Evolutionary conservation across 2,329 filamentous ascomycete species (phyloP).

Genomic region (Claviceps fusiformis): DNA sequence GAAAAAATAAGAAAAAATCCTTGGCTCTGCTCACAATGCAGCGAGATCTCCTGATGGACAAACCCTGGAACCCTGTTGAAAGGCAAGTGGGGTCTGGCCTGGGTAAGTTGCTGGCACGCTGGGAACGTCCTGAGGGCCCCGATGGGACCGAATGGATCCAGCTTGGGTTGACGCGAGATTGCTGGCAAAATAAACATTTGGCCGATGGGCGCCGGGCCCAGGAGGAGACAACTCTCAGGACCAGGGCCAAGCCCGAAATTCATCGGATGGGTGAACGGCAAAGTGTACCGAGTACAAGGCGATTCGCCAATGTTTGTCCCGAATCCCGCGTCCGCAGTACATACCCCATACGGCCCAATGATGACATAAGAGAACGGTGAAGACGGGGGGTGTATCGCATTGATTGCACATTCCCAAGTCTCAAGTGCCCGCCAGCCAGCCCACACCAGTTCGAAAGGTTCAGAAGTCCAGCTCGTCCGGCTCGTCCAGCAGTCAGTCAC

Average conservation of each 20-base stretch:
- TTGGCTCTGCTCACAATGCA: not conserved
- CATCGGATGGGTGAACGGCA: not conserved
- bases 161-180: not conserved
- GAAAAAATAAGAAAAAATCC: not conserved
- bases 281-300: not conserved
- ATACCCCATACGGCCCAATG: not conserved
- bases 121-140: not conserved
- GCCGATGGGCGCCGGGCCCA: not conserved
- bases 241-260: not conserved
- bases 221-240: not conserved
- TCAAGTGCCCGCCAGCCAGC: not conserved
- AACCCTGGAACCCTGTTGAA: not conserved
- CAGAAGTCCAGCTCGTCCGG: no score
- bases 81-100: not conserved
- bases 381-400: not conserved
- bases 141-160: not conserved
- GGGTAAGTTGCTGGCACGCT: not conserved
- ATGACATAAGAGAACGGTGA: constrained; percentile 1
- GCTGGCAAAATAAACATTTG: not conserved
- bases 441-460: no score
- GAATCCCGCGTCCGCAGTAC: not conserved
- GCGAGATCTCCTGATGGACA: not conserved
- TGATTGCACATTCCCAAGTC: not conserved
- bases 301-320: not conserved
- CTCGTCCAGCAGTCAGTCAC: no score